Evolutionary conservation across 2,329 filamentous ascomycete species (phyloP), one percentile per base, ranked within the genome.

Genomic region (Fusarium concolor): DNA sequence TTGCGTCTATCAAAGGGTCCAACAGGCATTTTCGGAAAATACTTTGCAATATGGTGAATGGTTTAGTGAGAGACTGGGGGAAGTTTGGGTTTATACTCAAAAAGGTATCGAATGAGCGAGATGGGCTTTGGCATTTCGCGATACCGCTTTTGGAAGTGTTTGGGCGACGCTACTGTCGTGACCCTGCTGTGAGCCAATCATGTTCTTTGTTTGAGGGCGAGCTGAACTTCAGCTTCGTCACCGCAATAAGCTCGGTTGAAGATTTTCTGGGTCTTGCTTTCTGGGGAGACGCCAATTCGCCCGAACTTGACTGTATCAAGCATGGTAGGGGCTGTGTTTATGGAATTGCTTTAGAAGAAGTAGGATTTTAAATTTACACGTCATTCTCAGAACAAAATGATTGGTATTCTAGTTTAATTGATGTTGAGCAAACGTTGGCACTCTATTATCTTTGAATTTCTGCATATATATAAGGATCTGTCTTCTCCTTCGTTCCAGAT

Each of bases 1-100:
- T 69, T 75, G 4, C 78, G 74, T 2, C 68, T 45, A 50, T 80
- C 78, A 35, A 79, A 79, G 3, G 77, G 78, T 0, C 78, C 78
- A 2, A 78, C 37, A 26, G 70, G 64, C 75, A 77, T 77, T 9
- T 51, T 62, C 14, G 10, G 20, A 6, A 6, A 22, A 1, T 35
- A n/a, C 14, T 14, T 29, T 41, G 5, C 14, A 29, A 18, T 35
- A 26, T 6, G 50, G 18, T 6, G 8, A 11, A 1, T 24, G 29
- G 8, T 31, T 31, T 31, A 10, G 10, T 38, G 41, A 11, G 10
- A 18, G 39, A 33, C 20, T 17, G 46, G 10, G 24, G 22, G 24
- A n/a, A n/a, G 15, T n/a, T 28, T 50, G 41, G 35, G 50, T 46
- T 72, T 70, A 62, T 63, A 53, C 67, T 65, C 9, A 41, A 69